Conservation (phyloP, 495 filamentous ascomycete species). For the Penicillium angulare region DNA sequence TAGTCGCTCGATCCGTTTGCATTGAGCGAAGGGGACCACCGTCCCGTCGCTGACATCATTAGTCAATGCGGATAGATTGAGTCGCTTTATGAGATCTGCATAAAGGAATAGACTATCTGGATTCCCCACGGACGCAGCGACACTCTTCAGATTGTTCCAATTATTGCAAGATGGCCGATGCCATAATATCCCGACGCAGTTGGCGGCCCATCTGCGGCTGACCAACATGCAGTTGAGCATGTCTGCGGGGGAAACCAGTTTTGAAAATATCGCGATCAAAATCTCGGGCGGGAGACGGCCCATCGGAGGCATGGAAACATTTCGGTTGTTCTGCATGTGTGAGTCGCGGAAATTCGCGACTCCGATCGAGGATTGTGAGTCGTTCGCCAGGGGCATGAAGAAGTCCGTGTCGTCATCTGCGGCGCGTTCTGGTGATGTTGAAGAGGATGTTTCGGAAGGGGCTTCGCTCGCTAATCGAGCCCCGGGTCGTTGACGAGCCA, state of each 20-base stretch:
- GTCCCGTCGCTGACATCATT: slow-evolving; percentile 84
- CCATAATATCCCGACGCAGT: slow-evolving; percentile 92
- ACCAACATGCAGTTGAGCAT: slow-evolving; percentile 88
- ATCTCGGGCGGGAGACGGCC: slow-evolving; percentile 88
- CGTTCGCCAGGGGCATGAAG: slow-evolving; percentile 78
- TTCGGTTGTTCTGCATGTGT: slow-evolving; percentile 53
- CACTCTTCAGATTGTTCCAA: slow-evolving; percentile 73
- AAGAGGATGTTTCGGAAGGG: slow-evolving; percentile 65
- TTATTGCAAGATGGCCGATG: slow-evolving; percentile 86
- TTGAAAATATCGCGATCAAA: slow-evolving; percentile 86
- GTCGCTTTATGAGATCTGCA: slow-evolving; percentile 78
- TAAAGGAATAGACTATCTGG: slow-evolving; percentile 77
- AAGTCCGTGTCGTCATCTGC: slow-evolving; percentile 93
- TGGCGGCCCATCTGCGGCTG: slow-evolving; percentile 87
- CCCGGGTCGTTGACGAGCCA: slow-evolving; percentile 40
- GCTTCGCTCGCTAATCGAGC: slow-evolving; percentile 47
- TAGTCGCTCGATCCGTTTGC: slow-evolving; percentile 89
- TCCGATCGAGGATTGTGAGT: slow-evolving; percentile 86
- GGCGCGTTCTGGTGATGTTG: slow-evolving; percentile 78
- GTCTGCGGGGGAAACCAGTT: slow-evolving; percentile 70
- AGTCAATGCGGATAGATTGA: slow-evolving; percentile 82
- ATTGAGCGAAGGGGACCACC: slow-evolving; percentile 74
- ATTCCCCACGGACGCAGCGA: slow-evolving; percentile 71
- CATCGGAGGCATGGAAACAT: slow-evolving; percentile 64
- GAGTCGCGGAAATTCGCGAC: slow-evolving; percentile 74